Percentiles rank a stretch among this genome's conserved stretches.
Evolutionary conservation across 192 early-diverging fungal species (phyloP).

Genomic region (Backusella luteola): DNA sequence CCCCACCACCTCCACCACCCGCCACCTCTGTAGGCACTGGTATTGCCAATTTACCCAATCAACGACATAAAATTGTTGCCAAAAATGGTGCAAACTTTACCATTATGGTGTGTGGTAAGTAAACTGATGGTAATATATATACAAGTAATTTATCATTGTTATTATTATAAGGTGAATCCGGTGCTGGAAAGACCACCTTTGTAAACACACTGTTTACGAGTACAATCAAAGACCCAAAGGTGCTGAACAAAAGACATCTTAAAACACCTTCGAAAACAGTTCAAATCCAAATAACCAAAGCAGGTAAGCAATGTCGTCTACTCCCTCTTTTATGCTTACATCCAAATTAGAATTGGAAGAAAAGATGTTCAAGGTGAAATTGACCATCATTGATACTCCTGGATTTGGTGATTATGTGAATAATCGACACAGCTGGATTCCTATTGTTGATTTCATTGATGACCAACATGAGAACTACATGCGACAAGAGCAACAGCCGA

Average conservation of each 20-base stretch:
- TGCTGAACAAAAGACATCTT: slow-evolving; percentile 62
- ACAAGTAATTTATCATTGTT: too few species aligned
- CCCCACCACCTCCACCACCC: slow-evolving; percentile 9
- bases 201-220: slow-evolving; percentile 97
- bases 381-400: slow-evolving; percentile 96
- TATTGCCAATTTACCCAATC: slow-evolving; percentile 90
- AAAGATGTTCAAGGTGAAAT: slow-evolving; percentile 88
- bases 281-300: slow-evolving; percentile 96
- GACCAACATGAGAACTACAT: slow-evolving; percentile 91
- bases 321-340: not conserved
- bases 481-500: slow-evolving; percentile 89
- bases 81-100: slow-evolving; percentile 95
- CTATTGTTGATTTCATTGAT: slow-evolving; percentile 93
- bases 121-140: not conserved
- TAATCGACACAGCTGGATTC: slow-evolving; percentile 95
- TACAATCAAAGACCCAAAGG: slow-evolving; percentile 47
- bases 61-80: slow-evolving; percentile 87
- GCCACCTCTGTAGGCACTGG: slow-evolving; percentile 53
- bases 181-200: slow-evolving; percentile 94
- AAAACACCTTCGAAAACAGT: slow-evolving; percentile 95
- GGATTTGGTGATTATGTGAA: slow-evolving; percentile 98
- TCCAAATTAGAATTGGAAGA: slow-evolving; percentile 83
- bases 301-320: slow-evolving; percentile 53
- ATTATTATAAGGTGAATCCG: slow-evolving; percentile 73
- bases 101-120: slow-evolving; percentile 93